Percentiles rank a stretch among this genome's conserved stretches.
Conservation (phyloP, 257 asterid genomes). For the Anisodus tanguticus region DNA sequence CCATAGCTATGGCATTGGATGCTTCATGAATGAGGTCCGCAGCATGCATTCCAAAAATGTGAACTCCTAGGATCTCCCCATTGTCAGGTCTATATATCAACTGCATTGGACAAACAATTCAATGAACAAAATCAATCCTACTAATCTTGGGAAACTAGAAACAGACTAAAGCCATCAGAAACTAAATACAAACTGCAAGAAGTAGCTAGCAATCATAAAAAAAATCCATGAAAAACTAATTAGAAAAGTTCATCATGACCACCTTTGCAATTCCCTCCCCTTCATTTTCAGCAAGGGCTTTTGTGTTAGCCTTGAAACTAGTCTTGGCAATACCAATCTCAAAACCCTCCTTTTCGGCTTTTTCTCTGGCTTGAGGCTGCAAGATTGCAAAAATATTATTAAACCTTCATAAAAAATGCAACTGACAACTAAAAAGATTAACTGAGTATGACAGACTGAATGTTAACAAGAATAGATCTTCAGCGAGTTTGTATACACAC, state of each 20-base stretch:
- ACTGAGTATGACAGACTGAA: neutral
- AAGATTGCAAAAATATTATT: constrained; percentile 36
- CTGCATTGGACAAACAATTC: constrained; percentile 48
- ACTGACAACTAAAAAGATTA: constrained; percentile 27
- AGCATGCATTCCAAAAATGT: constrained; percentile 89
- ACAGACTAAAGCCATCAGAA: neutral
- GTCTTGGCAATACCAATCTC: constrained; percentile 82
- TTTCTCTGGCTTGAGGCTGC: constrained; percentile 96
- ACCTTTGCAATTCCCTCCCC: constrained; percentile 97
- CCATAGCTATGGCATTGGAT: constrained; percentile 89
- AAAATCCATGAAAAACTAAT: constrained; percentile 14
- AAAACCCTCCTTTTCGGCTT: constrained; percentile 87
- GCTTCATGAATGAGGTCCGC: constrained; percentile 98
- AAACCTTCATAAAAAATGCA: constrained; percentile 22
- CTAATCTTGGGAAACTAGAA: constrained; percentile 18
- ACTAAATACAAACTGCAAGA: constrained; percentile 18
- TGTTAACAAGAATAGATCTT: constrained; percentile 15
- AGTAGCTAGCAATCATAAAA: neutral
- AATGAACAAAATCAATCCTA: neutral
- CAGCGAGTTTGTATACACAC: neutral
- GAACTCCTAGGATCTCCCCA: constrained; percentile 96
- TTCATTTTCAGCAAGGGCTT: constrained; percentile 96
- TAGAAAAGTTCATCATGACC: constrained; percentile 29
- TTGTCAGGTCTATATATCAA: constrained; percentile 87
- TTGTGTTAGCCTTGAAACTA: constrained; percentile 93